Percentiles rank a stretch among this genome's conserved stretches.
Conservation (phyloP, 352 stramenopile genomes). For the Phytophthora hibernalis region DNA sequence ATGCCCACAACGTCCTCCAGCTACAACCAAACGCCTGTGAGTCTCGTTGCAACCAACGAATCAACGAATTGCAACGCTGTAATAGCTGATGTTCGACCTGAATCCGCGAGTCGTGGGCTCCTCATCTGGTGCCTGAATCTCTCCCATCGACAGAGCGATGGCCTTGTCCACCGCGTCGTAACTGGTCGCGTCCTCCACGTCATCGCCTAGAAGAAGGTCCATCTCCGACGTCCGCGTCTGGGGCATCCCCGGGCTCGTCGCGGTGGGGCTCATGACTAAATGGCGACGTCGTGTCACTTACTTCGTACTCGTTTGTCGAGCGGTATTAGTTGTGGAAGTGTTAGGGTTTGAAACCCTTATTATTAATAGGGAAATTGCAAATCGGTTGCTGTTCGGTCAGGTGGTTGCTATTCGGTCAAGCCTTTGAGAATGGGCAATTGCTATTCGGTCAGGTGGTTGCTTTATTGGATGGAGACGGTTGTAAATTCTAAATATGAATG, state of each 20-base stretch:
- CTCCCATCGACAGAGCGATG: slow-evolving; percentile 54
- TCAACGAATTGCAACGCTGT: background rate
- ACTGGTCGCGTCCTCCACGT: slow-evolving; percentile 28
- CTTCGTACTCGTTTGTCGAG: no score
- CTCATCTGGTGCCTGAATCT: slow-evolving; percentile 63
- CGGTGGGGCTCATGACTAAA: slow-evolving; percentile 22
- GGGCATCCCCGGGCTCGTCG: slow-evolving; percentile 10
- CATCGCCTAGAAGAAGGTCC: slow-evolving; percentile 40
- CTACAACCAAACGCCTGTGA: slow-evolving; percentile 28
- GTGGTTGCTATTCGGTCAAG: no score
- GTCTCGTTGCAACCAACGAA: background rate
- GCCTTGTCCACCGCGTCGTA: slow-evolving; percentile 68
- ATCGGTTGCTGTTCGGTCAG: no score
- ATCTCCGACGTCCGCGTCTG: slow-evolving; percentile 39
- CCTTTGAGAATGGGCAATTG: no score
- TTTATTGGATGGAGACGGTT: no score
- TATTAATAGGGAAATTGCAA: no score
- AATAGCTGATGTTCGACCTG: slow-evolving; percentile 28
- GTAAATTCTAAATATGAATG: no score
- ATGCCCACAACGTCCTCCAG: slow-evolving; percentile 83
- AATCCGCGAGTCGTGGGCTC: slow-evolving; percentile 33
- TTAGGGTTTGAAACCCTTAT: no score
- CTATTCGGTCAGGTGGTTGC: no score
- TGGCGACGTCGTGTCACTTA: no score
- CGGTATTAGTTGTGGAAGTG: no score